Conservation (phyloP, 306 rosid species). For the Inga oerstediana region DNA sequence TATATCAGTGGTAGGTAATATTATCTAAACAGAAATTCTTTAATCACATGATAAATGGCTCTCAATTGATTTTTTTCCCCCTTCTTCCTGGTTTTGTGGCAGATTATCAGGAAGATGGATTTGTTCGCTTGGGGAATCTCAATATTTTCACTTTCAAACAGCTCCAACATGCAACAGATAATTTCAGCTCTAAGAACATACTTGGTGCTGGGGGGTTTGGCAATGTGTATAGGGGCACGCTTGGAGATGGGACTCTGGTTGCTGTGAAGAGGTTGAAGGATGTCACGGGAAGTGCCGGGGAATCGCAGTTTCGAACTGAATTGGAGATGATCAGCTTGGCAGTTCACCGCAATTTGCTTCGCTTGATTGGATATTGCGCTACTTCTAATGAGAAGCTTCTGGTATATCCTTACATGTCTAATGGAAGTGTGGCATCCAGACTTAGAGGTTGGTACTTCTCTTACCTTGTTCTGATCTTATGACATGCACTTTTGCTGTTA, state of each 20-base stretch:
- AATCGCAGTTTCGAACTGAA: conserved; percentile 88
- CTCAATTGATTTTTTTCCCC: neutral
- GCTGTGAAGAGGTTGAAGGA: conserved; percentile 97
- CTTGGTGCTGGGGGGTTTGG: conserved; percentile 99
- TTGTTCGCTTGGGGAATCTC: conserved; percentile 82
- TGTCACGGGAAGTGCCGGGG: conserved; percentile 85
- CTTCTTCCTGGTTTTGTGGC: conserved; percentile 33
- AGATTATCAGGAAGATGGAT: conserved; percentile 82
- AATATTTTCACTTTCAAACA: conserved; percentile 77
- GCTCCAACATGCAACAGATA: conserved; percentile 82
- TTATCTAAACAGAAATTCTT: conserved; percentile 13
- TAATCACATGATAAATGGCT: conserved; percentile 10
- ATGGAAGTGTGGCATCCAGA: conserved; percentile 94
- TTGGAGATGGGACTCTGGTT: conserved; percentile 79
- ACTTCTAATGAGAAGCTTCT: conserved; percentile 81
- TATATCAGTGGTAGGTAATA: conserved; percentile 64
- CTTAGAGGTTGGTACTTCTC: conserved; percentile 73
- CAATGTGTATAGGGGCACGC: conserved; percentile 85
- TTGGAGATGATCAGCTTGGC: conserved; percentile 98
- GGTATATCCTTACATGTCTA: conserved; percentile 94
- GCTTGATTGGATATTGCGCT: conserved; percentile 86
- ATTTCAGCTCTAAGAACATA: conserved; percentile 78
- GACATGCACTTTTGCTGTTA: neutral
- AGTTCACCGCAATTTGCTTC: conserved; percentile 87
- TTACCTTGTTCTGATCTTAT: neutral